Percentiles rank a stretch among this genome's conserved stretches.
Conservation (phyloP, 352 stramenopile species). For the Phytophthora aleatoria region DNA sequence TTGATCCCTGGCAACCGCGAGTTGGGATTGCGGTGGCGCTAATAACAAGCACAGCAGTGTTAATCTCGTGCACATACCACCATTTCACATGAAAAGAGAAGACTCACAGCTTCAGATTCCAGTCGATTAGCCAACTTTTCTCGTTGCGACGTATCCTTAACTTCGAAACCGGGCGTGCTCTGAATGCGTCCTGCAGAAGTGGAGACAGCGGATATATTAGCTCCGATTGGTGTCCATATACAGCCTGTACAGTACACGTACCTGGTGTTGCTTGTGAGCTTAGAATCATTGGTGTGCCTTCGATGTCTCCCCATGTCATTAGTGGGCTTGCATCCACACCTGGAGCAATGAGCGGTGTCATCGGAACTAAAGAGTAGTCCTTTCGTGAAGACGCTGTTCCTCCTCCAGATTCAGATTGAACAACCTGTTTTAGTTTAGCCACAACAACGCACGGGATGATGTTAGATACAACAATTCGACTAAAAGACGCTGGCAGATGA, state of each 20-base stretch:
- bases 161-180: constrained; percentile 60
- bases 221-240: neutral
- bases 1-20: constrained; percentile 26
- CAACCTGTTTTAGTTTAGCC: constrained; percentile 1
- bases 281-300: constrained; percentile 75
- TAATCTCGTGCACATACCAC: constrained; percentile 1
- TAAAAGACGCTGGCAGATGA: neutral
- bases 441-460: neutral
- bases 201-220: neutral
- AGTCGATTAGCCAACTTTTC: constrained; percentile 71
- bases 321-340: constrained; percentile 75
- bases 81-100: neutral
- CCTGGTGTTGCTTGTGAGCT: constrained; percentile 43
- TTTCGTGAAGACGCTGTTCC: constrained; percentile 15
- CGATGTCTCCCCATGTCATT: constrained; percentile 88
- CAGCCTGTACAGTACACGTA: constrained; percentile 16
- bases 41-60: neutral
- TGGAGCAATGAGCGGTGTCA: constrained; percentile 80
- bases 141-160: constrained; percentile 63
- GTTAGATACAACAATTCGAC: neutral
- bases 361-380: constrained; percentile 64
- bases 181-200: constrained; percentile 40
- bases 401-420: constrained; percentile 2
- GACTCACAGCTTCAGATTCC: constrained; percentile 60
- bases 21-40: constrained; percentile 34